phyloP scores from a whole-genome alignment of 805 yeast genomes.

The Ogataea dorogensis region DNA sequence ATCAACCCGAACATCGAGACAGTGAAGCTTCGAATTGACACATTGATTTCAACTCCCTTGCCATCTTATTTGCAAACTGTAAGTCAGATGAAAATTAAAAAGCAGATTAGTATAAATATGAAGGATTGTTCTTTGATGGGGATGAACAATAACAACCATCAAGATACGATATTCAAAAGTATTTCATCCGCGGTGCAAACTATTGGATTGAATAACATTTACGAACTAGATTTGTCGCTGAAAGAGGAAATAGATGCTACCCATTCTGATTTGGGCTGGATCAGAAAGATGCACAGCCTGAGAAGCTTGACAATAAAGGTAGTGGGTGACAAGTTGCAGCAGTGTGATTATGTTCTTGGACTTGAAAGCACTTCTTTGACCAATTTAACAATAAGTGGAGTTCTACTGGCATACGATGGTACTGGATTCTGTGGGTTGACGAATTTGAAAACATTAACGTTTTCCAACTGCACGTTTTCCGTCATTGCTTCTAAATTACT shows the following conservation, averaged over 20 bases:
- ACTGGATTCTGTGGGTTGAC: constrained; percentile 8
- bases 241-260: constrained; percentile 15
- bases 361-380: constrained; percentile 9
- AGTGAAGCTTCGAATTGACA: constrained; percentile 17
- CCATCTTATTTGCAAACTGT: constrained; percentile 18
- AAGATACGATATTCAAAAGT: constrained; percentile 11
- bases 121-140: constrained; percentile 14
- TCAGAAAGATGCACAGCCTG: constrained; percentile 14
- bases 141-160: not conserved
- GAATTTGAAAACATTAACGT: constrained; percentile 14
- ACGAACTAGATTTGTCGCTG: constrained; percentile 18
- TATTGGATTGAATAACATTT: constrained; percentile 16
- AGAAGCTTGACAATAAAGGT: constrained; percentile 16
- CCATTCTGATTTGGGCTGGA: constrained; percentile 15
- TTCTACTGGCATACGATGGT: constrained; percentile 7
- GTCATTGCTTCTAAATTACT: constrained; percentile 7
- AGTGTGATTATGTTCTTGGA: constrained; percentile 15
- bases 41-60: constrained; percentile 18
- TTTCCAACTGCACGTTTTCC: constrained; percentile 17
- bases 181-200: constrained; percentile 15
- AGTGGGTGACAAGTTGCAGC: constrained; percentile 13
- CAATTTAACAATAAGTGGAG: constrained; percentile 14
- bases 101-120: constrained; percentile 18
- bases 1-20: constrained; percentile 18
- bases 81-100: constrained; percentile 17